These are phyloP conservation scores for Ichthyophonus hoferi DNA, from an alignment of 208 protist species.

Conservation along the genomic window DNA sequence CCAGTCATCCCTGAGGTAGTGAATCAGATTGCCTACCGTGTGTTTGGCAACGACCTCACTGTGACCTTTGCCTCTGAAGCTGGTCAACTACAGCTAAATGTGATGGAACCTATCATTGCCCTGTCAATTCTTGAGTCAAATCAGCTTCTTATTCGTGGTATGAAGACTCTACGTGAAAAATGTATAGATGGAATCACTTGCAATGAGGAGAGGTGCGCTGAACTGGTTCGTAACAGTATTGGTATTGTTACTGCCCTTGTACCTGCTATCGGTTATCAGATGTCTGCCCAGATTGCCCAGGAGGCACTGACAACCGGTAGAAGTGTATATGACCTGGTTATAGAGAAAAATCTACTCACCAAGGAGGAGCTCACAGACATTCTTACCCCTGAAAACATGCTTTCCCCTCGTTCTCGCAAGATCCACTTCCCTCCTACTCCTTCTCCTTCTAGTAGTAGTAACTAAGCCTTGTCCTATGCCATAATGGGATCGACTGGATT, in stretches of 20 bases:
- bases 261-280: conserved; percentile 79
- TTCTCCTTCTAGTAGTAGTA: no score
- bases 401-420: background rate
- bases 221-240: conserved; percentile 63
- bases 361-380: background rate
- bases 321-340: background rate
- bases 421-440: background rate
- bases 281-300: conserved; percentile 55
- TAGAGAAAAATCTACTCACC: background rate
- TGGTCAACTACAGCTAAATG: conserved; percentile 79
- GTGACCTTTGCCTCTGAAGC: conserved; percentile 66
- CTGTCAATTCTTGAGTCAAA: conserved; percentile 57
- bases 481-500: no score
- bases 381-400: background rate
- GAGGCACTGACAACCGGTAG: conserved; percentile 51
- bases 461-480: no score
- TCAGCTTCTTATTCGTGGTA: conserved; percentile 68
- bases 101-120: conserved; percentile 80
- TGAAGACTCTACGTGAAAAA: conserved; percentile 63
- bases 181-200: conserved; percentile 73
- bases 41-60: conserved; percentile 76
- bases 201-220: conserved; percentile 61
- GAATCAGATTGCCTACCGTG: conserved; percentile 77
- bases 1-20: conserved; percentile 76
- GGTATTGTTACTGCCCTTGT: conserved; percentile 81